Conservation (phyloP, 345 rosid species). For the Lagerstroemia speciosa region DNA sequence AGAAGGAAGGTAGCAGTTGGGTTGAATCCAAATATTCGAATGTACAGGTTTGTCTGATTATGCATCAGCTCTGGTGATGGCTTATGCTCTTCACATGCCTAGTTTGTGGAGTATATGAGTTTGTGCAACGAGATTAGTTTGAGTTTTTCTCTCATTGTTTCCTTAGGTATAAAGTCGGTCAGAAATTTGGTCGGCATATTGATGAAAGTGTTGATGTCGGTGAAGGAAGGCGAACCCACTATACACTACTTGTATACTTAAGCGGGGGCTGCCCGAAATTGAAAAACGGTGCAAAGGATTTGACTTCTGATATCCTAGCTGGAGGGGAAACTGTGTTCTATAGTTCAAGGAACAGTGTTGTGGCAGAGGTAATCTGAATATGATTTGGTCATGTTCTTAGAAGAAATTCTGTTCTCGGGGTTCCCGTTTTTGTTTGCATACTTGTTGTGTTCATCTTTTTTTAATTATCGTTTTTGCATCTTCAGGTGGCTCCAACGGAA, state of each 20-base stretch:
- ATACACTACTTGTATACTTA: slow-evolving; percentile 78
- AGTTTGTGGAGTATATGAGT: neutral
- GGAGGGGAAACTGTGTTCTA: slow-evolving; percentile 98
- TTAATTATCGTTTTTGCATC: slow-evolving; percentile 3
- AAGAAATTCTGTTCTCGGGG: neutral
- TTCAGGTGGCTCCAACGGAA: slow-evolving; percentile 76
- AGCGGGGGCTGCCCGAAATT: slow-evolving; percentile 50
- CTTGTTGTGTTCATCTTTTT: neutral
- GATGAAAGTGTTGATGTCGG: slow-evolving; percentile 78
- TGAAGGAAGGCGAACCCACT: slow-evolving; percentile 60
- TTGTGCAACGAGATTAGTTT: neutral
- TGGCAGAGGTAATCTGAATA: slow-evolving; percentile 54
- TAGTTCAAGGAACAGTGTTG: slow-evolving; percentile 56
- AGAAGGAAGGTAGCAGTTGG: slow-evolving; percentile 73
- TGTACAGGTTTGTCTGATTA: slow-evolving; percentile 49
- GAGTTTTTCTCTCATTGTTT: neutral
- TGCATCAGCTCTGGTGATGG: neutral
- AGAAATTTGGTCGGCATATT: slow-evolving; percentile 75
- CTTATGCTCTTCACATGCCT: neutral
- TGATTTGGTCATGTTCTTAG: neutral
- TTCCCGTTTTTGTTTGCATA: neutral
- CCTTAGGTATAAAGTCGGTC: slow-evolving; percentile 76
- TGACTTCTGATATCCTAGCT: slow-evolving; percentile 39
- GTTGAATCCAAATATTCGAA: slow-evolving; percentile 79
- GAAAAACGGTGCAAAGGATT: slow-evolving; percentile 31